Base-by-base conservation (phyloP, 2,329 filamentous ascomycete species). In the Diaporthe caulivora region DNA sequence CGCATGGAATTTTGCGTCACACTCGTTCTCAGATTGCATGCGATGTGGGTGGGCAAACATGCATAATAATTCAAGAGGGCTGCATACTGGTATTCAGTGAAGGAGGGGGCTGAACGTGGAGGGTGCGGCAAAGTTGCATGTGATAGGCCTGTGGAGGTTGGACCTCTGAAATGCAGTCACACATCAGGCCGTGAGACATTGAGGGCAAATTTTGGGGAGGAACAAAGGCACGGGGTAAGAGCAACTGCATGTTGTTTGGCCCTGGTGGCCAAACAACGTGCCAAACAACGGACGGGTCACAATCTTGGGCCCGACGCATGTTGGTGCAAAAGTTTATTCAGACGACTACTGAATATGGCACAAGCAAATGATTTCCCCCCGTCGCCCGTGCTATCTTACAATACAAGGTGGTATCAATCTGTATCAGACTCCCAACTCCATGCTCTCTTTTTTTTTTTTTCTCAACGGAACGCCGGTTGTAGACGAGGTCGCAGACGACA, bases 331-430 rank as follows among this genome's bases (percentile, higher is more conserved):
- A 53, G 44, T 67, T 53, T 53, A 67, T 67, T 53, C 6, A 26
- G 47, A 67, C 55, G 34, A 58, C 47, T 44, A 51, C 21, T 31
- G 17, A 40, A 40, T 10, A 37, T 21, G 5, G 15, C 15, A 21
- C 44, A 26, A 53, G 31, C 26, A 40, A 13, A 5, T 47, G 10
- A 8, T 2, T n/a, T 26, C 31, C 37, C 29, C 40, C 8, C 29
- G 11, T 3, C 18, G 21, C 21, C 1, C 15, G 29, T 34, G 44
- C 29, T 29, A 24, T 24, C 24, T 24, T 29, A 26, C 24, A 53
- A 53, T 65, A 29, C 60, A 65, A 40, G 21, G 9, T 37, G 62
- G 62, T 67, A 53, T 67, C 62, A 67, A 53, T 40, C 40, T 67
- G 47, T 7, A 15, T 53, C 62, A n/a, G 34, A 40, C 47, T 17